These are phyloP conservation scores for Penicillium dipodomyicola DNA, from an alignment of 495 filamentous ascomycete species.

Conservation along the genomic window DNA sequence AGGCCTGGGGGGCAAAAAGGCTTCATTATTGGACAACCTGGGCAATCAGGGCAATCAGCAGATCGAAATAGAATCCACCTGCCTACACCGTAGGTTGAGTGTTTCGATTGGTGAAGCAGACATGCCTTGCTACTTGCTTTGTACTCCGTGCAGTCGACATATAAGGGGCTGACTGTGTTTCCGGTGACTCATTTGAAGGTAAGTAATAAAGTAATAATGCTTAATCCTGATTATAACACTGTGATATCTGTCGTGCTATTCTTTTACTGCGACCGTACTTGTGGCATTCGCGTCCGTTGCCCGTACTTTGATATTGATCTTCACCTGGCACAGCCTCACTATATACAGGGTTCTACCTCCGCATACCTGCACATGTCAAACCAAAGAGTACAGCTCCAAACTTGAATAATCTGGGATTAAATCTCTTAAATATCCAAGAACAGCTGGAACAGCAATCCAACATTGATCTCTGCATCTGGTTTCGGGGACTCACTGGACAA, in stretches of 20 bases:
- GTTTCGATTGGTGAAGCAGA: slow-evolving; percentile 1
- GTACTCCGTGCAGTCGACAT: not conserved
- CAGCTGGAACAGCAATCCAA: not conserved
- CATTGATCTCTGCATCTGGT: not conserved
- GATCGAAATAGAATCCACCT: slow-evolving; percentile 3
- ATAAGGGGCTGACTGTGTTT: slow-evolving; percentile 2
- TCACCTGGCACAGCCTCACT: too few relatives aligned
- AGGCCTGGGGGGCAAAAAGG: not conserved
- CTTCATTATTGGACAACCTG: not conserved
- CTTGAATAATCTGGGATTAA: not conserved
- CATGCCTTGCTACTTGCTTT: not conserved
- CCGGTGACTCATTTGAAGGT: not conserved
- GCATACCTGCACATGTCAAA: not conserved
- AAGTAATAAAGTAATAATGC: not conserved
- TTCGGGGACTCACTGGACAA: not conserved
- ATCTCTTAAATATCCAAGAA: not conserved
- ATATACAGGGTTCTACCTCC: not conserved
- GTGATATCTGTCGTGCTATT: not conserved
- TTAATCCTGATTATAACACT: not conserved
- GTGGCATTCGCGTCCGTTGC: not conserved
- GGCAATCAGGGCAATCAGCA: not conserved
- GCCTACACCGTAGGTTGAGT: not conserved
- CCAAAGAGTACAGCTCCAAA: not conserved
- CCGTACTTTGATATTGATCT: not conserved
- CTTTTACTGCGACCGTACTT: not conserved